Evolutionary conservation across 768 basidiomycete genomes (phyloP).

Genomic region (Stropharia rugosoannulata): DNA sequence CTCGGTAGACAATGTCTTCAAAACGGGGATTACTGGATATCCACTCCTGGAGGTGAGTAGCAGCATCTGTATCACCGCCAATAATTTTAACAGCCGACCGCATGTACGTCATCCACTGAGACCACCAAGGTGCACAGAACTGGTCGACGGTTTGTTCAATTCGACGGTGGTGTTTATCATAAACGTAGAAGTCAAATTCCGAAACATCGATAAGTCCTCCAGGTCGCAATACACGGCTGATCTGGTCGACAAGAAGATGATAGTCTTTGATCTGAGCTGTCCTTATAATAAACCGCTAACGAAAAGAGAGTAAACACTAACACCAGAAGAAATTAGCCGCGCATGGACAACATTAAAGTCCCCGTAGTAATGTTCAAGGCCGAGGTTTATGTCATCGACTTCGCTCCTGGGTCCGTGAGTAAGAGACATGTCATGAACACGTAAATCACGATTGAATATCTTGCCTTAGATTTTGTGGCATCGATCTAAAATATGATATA

Average conservation of each 20-base stretch:
- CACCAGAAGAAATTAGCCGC: conserved; percentile 71
- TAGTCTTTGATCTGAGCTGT: conserved; percentile 65
- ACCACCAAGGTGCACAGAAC: conserved; percentile 53
- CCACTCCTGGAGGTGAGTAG: conserved; percentile 55
- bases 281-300: conserved; percentile 10
- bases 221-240: conserved; percentile 64
- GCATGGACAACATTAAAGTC: conserved; percentile 77
- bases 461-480: conserved; percentile 74
- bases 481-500: conserved; percentile 36
- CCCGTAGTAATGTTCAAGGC: conserved; percentile 78
- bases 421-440: conserved; percentile 1
- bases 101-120: conserved; percentile 62
- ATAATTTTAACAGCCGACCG: conserved; percentile 49
- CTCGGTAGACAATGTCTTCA: conserved; percentile 55
- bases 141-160: conserved; percentile 41
- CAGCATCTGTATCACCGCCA: conserved; percentile 67
- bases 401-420: conserved; percentile 54
- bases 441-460: conserved; percentile 6
- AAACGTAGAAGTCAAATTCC: conserved; percentile 71
- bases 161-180: conserved; percentile 47
- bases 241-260: conserved; percentile 59
- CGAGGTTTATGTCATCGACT: conserved; percentile 83
- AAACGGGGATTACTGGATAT: conserved; percentile 51
- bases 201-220: conserved; percentile 64
- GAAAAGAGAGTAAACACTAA: conserved; percentile 35